Evolutionary conservation across 768 basidiomycete genomes (phyloP).

Genomic region (Psilocybe cyanescens): DNA sequence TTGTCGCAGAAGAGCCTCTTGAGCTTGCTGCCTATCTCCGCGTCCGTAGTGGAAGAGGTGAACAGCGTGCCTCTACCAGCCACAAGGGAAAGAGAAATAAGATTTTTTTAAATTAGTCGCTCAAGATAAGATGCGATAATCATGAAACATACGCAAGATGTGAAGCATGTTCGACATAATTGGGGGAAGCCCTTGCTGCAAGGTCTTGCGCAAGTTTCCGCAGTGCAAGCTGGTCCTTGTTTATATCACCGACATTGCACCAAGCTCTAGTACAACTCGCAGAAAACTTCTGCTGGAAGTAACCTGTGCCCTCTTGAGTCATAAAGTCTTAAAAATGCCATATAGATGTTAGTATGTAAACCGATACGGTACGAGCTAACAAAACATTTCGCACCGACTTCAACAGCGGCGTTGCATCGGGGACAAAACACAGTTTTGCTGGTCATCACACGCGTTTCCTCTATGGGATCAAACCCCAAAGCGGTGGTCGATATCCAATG

Average conservation of each 20-base stretch:
- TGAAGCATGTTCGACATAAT: background rate
- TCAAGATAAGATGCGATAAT: too few relatives aligned
- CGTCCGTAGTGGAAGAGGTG: constrained; percentile 8
- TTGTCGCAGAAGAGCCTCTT: constrained; percentile 4
- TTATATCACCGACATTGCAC: constrained; percentile 41
- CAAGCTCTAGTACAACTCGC: constrained; percentile 30
- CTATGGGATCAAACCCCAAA: constrained; percentile 25
- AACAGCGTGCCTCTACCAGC: constrained; percentile 20
- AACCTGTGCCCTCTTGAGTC: constrained; percentile 45
- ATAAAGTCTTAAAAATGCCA: constrained; percentile 38
- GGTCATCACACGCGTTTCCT: background rate
- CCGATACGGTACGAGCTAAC: constrained; percentile 12
- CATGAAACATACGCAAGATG: constrained; percentile 13
- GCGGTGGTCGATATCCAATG: constrained; percentile 21
- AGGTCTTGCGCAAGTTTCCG: constrained; percentile 24
- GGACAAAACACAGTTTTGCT: constrained; percentile 31
- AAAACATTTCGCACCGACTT: constrained; percentile 24
- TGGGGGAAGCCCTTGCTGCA: constrained; percentile 1
- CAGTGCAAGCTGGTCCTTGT: constrained; percentile 25
- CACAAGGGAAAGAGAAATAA: background rate
- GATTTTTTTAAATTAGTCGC: too few relatives aligned
- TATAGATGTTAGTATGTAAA: constrained; percentile 16
- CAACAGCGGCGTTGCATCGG: constrained; percentile 22
- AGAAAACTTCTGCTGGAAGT: constrained; percentile 47
- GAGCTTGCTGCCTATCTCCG: constrained; percentile 2